Base-by-base conservation (phyloP, 805 yeast species). In the Saturnispora gosingensis region DNA sequence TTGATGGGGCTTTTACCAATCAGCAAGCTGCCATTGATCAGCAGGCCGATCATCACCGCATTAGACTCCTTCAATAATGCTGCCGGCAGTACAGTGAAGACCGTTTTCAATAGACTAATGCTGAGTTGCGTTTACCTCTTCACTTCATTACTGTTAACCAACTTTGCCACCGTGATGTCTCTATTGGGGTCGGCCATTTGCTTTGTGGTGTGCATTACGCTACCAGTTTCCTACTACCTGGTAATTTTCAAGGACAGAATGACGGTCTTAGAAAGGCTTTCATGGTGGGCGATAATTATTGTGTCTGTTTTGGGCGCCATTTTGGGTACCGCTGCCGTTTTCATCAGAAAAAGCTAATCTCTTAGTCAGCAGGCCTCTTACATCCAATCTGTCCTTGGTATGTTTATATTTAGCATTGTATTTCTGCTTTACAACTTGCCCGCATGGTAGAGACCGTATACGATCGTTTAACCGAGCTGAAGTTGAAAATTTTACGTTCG, bases 111-210 rank as follows among this genome's bases (percentile, higher is more conserved):
- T 49, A 70, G 78, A 38, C 32, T 77, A 5, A 35, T 66, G 0
- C 81, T 85, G n/a, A 83, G 85, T 60, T 18, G 42, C 18, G 42
- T 65, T 74, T 0, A 48, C 74, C 4, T 77, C 86, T 51, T 82
- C 85, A 67, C 84, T 47, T 81, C 95, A 0, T 74, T 85, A 28
- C 48, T 80, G 15, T 75, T 87, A 62, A 91, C 93, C 3, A 84
- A 81, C 50, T 89, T 89, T 63, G 97, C 88, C 61, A 79, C 79
- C 58, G 75, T 89, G 49, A 83, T 89, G 67, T 87, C 95, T 6
- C 77, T 89, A 45, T 66, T 88, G 58, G 97, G 97, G 7, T 78
- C 91, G 5, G 81, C 88, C 1, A 73, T 89, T 48, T 87, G 96
- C 59, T 85, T 87, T 65, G 71, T 82, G 3, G 80, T 88, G 35